phyloP scores from a whole-genome alignment of 345 rosid genomes.

The Abelmoschus esculentus region DNA sequence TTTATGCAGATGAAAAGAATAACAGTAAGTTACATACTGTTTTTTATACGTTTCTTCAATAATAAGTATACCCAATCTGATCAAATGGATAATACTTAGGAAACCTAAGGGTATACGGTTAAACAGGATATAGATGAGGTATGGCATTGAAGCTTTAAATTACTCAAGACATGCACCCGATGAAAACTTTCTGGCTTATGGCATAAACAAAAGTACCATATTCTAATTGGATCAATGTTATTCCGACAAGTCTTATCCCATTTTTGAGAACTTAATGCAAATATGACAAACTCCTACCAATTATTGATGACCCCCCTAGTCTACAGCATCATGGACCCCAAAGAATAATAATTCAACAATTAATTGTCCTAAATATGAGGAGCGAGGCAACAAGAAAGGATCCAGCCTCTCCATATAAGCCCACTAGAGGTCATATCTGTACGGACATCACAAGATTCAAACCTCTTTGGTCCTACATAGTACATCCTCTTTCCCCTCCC shows the following conservation, averaged over 20 bases:
- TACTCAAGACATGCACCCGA: neutral
- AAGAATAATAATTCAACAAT: slow-evolving; percentile 18
- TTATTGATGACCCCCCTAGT: slow-evolving; percentile 11
- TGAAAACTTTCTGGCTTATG: slow-evolving; percentile 3
- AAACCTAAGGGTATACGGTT: neutral
- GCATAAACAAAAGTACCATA: slow-evolving; percentile 3
- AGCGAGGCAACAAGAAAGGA: slow-evolving; percentile 3
- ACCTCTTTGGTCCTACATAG: slow-evolving; percentile 8
- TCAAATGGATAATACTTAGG: neutral
- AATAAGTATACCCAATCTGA: neutral
- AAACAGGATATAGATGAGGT: neutral
- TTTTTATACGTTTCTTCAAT: too few species aligned
- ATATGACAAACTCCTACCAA: neutral
- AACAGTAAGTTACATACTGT: too few species aligned
- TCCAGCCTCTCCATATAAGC: slow-evolving; percentile 7
- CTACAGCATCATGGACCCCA: slow-evolving; percentile 6
- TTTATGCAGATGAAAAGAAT: too few species aligned
- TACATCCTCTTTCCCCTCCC: neutral
- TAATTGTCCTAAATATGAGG: slow-evolving; percentile 14
- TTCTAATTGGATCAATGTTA: neutral
- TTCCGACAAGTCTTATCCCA: slow-evolving; percentile 7
- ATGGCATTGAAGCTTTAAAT: neutral
- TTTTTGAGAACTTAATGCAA: slow-evolving; percentile 7
- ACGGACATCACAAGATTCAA: slow-evolving; percentile 15
- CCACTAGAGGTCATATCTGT: slow-evolving; percentile 4